phyloP scores from a whole-genome alignment of 225 moss, liverwort and hornwort species.

The Marchantia paleacea region DNA sequence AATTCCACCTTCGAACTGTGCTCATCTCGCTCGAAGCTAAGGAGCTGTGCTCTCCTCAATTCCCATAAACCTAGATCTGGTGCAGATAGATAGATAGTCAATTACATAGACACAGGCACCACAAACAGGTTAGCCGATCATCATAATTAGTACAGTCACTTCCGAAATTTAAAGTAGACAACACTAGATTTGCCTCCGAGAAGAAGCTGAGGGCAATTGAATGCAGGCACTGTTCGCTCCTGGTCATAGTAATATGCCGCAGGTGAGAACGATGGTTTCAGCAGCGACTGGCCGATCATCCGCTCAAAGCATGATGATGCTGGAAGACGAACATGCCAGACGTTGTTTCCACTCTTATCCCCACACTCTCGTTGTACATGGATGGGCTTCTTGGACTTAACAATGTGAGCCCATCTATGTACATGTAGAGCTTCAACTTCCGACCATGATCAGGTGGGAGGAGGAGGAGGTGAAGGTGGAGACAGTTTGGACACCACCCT shows the following conservation, averaged over 20 bases:
- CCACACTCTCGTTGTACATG: neutral
- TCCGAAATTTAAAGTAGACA: neutral
- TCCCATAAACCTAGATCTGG: neutral
- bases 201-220: neutral
- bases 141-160: neutral
- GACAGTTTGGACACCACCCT: neutral
- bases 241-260: neutral
- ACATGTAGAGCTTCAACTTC: neutral
- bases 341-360: neutral
- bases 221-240: no score
- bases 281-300: neutral
- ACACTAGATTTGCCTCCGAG: neutral
- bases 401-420: conserved; percentile 4
- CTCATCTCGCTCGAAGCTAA: neutral
- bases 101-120: no score
- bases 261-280: neutral
- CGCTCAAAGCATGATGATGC: neutral
- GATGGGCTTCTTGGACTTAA: neutral
- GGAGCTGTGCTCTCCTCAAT: neutral
- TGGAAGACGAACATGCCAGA: neutral
- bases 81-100: neutral
- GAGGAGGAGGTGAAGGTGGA: neutral
- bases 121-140: neutral
- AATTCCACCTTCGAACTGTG: no score
- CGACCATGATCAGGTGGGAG: neutral